Conservation (phyloP, 345 rosid species). For the Euphorbia peplus region DNA sequence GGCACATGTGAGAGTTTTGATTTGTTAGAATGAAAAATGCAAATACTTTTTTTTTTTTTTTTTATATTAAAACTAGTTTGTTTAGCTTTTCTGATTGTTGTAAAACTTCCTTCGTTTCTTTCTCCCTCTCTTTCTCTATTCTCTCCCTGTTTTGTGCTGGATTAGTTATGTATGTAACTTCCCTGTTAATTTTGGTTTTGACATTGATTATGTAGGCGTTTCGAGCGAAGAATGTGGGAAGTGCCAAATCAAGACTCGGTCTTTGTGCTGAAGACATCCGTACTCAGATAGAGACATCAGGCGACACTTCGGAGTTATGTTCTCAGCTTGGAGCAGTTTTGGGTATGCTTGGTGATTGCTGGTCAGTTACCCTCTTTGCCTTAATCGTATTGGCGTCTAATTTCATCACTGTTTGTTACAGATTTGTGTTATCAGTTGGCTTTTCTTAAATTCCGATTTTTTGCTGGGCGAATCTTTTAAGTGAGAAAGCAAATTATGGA, state of each 20-base stretch:
- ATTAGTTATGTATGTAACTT: neutral
- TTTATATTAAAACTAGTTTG: neutral
- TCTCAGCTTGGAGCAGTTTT: slow-evolving; percentile 99
- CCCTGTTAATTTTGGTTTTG: neutral
- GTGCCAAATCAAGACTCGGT: slow-evolving; percentile 83
- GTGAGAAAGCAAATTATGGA: neutral
- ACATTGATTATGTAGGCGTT: slow-evolving; percentile 55
- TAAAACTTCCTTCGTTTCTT: neutral
- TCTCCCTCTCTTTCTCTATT: neutral
- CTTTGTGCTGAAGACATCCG: slow-evolving; percentile 83
- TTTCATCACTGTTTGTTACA: neutral
- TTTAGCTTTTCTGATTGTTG: neutral
- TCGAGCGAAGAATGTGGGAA: slow-evolving; percentile 75
- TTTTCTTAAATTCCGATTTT: neutral
- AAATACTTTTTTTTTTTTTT: neutral
- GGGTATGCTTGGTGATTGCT: slow-evolving; percentile 99
- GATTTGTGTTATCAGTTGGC: neutral
- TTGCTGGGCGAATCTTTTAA: neutral
- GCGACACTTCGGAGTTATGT: slow-evolving; percentile 79
- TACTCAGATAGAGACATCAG: slow-evolving; percentile 61
- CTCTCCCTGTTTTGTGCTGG: slow-evolving; percentile 13
- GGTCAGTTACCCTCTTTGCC: slow-evolving; percentile 43
- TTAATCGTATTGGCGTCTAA: neutral
- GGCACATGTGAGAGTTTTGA: neutral
- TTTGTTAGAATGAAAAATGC: slow-evolving; percentile 4